These are phyloP conservation scores for Leishmania lainsoni DNA, from an alignment of 208 protist genomes.

Conservation along the genomic window DNA sequence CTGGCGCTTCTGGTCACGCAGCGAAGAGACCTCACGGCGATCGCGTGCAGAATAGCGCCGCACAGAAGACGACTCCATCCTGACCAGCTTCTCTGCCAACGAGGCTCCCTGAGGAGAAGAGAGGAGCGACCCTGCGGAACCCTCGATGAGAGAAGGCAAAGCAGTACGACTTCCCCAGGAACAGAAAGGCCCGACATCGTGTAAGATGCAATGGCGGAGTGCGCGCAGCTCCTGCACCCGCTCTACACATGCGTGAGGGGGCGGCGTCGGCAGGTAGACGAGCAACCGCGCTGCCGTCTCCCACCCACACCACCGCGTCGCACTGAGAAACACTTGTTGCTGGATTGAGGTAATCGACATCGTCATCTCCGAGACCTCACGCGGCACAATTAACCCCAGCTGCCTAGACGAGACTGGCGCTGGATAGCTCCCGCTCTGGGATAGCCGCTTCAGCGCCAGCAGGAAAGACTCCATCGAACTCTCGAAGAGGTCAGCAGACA, in stretches of 20 bases:
- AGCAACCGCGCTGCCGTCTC: conserved; percentile 27
- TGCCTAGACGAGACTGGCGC: neutral
- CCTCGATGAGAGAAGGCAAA: too few species aligned
- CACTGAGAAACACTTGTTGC: conserved; percentile 24
- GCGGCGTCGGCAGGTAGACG: conserved; percentile 10
- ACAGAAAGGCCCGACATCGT: conserved; percentile 23
- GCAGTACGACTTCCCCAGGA: neutral
- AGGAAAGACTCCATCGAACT: conserved; percentile 3
- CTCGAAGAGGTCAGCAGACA: conserved; percentile 17
- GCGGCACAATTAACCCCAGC: neutral
- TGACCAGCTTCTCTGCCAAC: conserved; percentile 15
- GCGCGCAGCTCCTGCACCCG: conserved; percentile 11
- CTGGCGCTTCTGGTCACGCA: conserved; percentile 19
- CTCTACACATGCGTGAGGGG: conserved; percentile 2
- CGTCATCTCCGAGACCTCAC: neutral
- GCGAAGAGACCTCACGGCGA: conserved; percentile 18
- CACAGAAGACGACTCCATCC: neutral
- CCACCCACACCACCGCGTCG: conserved; percentile 29
- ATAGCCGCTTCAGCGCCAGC: neutral
- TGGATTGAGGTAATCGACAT: conserved; percentile 1
- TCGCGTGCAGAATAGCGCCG: conserved; percentile 24
- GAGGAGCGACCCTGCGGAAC: neutral
- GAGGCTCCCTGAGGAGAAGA: neutral
- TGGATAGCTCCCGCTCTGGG: neutral
- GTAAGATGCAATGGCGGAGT: conserved; percentile 16